These are phyloP conservation scores for Cyanidium caldarium DNA, from an alignment of 23 red algal species.

Conservation along the genomic window DNA sequence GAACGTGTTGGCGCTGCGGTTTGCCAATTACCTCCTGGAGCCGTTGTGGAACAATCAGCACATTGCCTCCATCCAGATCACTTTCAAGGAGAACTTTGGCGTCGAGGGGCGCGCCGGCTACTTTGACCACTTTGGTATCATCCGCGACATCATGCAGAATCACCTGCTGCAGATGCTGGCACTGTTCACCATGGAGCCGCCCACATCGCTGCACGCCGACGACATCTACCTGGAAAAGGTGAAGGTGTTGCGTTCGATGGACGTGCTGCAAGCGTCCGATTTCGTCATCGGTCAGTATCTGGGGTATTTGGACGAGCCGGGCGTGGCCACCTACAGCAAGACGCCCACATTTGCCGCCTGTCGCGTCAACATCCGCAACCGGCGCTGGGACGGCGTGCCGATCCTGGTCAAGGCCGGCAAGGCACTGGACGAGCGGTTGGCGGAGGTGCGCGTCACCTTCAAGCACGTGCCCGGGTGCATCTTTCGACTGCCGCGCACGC, in stretches of 20 bases:
- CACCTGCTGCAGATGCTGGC: constrained; percentile 83
- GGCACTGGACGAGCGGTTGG: constrained; percentile 68
- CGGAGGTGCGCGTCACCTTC: constrained; percentile 80
- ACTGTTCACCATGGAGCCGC: constrained; percentile 78
- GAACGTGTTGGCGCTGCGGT: constrained; percentile 87
- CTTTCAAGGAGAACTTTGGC: constrained; percentile 82
- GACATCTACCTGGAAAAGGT: constrained; percentile 88
- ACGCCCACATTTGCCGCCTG: constrained; percentile 95
- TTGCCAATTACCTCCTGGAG: constrained; percentile 86
- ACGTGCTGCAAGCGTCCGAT: constrained; percentile 27
- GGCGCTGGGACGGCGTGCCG: constrained; percentile 82
- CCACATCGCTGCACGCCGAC: constrained; percentile 55
- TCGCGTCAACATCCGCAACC: constrained; percentile 65
- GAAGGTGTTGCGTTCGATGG: constrained; percentile 57
- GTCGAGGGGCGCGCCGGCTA: constrained; percentile 89
- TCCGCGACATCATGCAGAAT: constrained; percentile 99
- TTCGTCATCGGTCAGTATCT: constrained; percentile 86
- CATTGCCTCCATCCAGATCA: constrained; percentile 67
- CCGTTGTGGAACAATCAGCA: constrained; percentile 83
- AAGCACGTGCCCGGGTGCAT: constrained; percentile 41
- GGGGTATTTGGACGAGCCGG: constrained; percentile 67
- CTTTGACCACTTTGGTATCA: constrained; percentile 87
- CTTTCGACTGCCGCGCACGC: constrained; percentile 13
- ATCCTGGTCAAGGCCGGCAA: constrained; percentile 89
- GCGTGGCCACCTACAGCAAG: constrained; percentile 29